Evolutionary conservation across 108 stramenopile species (phyloP), one percentile per base, ranked within the genome.

Genomic region (Cyclotella baltica): DNA sequence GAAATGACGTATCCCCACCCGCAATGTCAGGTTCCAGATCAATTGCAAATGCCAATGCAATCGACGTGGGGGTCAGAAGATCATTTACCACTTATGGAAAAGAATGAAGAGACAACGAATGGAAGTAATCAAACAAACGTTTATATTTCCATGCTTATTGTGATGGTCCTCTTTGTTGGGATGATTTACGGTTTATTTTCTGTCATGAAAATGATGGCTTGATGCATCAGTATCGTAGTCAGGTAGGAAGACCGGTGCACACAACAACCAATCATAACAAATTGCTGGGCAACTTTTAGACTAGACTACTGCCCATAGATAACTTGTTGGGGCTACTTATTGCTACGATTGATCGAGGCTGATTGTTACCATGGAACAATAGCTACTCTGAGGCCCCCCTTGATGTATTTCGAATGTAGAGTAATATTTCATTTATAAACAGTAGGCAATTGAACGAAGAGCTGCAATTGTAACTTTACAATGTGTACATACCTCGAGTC

Each of bases 161-260:
- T 59, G 1, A 62, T 77, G 61, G 35, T 51, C 0, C n/a, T 69
- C 28, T 77, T 77, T 38, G 59, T 77, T 13, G 76, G 67, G 4
- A 67, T 62, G 19, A 50, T 69, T 34, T 62, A 69, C 19, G 76
- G 59, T 67, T 43, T 77, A 23, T 77, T 77, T 37, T 28, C 19
- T 15, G 18, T 77, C 25, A 77, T 69, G 76, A 77, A 77, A 62
- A 62, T 67, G 50, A 40, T 77, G 50, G 40, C 56, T 29, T 77
- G 59, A 72, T 33, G 0, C 0, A 30, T 2, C 4, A 30, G 4
- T 19, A 10, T 6, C 16, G 16, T 8, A 30, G 27, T 28, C 4
- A 40, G n/a, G 4, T 59, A 5, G 28, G 31, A 62, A 36, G 30
- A 9, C 28, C 2, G 35, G 27, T 0, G 8, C 61, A 30, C n/a